Evolutionary conservation across 371 early-diverging fungal species (phyloP), one percentile per base, ranked within the genome.

Genomic region (Mortierella sp.): DNA sequence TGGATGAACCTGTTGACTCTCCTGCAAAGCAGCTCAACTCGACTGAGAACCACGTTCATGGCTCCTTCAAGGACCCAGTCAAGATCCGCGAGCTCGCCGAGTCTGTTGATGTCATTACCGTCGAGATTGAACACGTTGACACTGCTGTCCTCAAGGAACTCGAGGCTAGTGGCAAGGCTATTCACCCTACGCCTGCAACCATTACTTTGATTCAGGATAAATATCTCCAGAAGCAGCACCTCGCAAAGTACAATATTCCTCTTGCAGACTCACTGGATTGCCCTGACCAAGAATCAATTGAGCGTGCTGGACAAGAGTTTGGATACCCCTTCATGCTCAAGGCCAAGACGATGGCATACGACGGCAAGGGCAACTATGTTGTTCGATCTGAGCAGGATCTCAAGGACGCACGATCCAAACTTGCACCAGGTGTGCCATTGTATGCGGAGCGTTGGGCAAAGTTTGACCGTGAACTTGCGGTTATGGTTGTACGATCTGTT

Each of bases 121-220:
- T 96, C 20, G 98, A 98, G 86, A 98, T 98, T 67, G 99, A 98
- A 86, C 99, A 98, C 76, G 96, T 98, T 40, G 90, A 98, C 85
- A 88, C 92, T 51, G 86, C 88, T 9, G 92, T 94, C 26, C 90
- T 98, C 11, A 91, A 88, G 11, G 87, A 80, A 30, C 83, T 95
- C 35, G 94, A 91, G 66, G 80, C 70, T 11, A 32, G 68, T 8
- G 80, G 84, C 24, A 73, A 85, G 66, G 70, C 35, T 35, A 35
- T 35, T 35, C 35, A 35, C 3, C 35, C 35, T 35, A 35, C 35
- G 6, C 35, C 35, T 35, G 35, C 35, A 6, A 35, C 35, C 35
- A 35, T 35, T 35, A 35, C 89, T 39, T 89, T 93, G 58, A 98
- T 98, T 79, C 97, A 98, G 86, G 97, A 98, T 89, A 98, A 98